Evolutionary conservation across 2,329 filamentous ascomycete genomes (phyloP).

Genomic region (Colletotrichum sp.): DNA sequence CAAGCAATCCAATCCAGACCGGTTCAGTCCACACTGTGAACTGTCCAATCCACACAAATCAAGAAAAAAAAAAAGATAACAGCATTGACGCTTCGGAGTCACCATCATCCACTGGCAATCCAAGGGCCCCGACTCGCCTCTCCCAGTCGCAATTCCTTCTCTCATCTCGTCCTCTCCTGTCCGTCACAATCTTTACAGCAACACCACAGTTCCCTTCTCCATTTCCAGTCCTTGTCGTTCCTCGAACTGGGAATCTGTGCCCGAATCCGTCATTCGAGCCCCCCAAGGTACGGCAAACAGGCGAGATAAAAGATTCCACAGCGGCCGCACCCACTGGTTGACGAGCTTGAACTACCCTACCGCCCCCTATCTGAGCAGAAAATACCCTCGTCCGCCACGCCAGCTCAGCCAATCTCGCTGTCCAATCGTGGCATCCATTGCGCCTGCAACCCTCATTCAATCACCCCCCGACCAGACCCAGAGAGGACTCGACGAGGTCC

Average conservation of each 20-base stretch:
- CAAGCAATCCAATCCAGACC: background rate
- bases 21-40: background rate
- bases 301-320: slow-evolving; percentile 20
- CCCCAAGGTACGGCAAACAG: background rate
- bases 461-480: slow-evolving; percentile 19
- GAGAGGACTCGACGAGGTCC: slow-evolving; percentile 1
- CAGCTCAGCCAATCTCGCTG: slow-evolving; percentile 20
- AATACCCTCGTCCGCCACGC: slow-evolving; percentile 20
- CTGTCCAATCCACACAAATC: background rate
- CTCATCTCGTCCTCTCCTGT: background rate
- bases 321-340: background rate
- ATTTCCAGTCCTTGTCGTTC: slow-evolving; percentile 14
- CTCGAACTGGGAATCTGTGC: slow-evolving; percentile 10
- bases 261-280: slow-evolving; percentile 13
- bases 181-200: slow-evolving; percentile 17
- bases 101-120: background rate
- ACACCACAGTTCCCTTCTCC: slow-evolving; percentile 1
- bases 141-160: background rate
- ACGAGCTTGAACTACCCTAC: background rate
- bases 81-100: slow-evolving; percentile 10
- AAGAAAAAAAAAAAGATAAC: background rate
- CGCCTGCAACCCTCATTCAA: slow-evolving; percentile 20
- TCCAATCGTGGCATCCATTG: slow-evolving; percentile 22
- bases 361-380: slow-evolving; percentile 17
- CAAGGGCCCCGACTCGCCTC: background rate